Evolutionary conservation across 371 early-diverging fungal genomes (phyloP), one percentile per base, ranked within the genome.

Genomic region (Actinomucor elegans): DNA sequence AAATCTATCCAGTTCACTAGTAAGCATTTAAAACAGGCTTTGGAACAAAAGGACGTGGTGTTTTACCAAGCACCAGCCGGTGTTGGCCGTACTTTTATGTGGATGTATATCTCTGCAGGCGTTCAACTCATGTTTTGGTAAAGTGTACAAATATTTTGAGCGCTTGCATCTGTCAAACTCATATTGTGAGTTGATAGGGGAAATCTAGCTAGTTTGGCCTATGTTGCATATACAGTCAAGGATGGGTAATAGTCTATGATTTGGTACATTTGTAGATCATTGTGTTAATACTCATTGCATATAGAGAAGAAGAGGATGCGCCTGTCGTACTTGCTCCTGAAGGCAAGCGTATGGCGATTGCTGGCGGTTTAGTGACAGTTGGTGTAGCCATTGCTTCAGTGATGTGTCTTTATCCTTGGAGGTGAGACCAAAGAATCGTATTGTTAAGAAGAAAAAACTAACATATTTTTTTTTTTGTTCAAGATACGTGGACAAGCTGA

Each of bases 351-450:
- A 53, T 71, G 32, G 75, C 66, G 3, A 67, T 78, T 44, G 73
- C 73, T 9, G 69, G 61, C 48, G 69, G 69, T 10, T 50, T 78
- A 32, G 61, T 73, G 5, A 48, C 67, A 8, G 61, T 69, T 27
- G 79, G 79, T 44, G 41, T 75, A n/a, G 69, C 62, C 29, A 64
- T 75, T 29, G 73, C 79, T 6, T 49, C 71, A 41, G 44, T 64
- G 5, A 75, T 78, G 79, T 78, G 75, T 56, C 29, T 67, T n/a
- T 78, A 78, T 61, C 79, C 79, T 27, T 78, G 75, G 75, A 66
- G 77, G 73, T 73, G 67, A 42, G n/a, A n/a, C n/a, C n/a, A n/a
- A n/a, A n/a, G n/a, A n/a, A 36, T 36, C n/a, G n/a, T n/a, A n/a
- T n/a, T n/a, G n/a, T n/a, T n/a, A n/a, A n/a, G n/a, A n/a, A n/a